Evolutionary conservation across 257 asterid genomes (phyloP).

Genomic region (Nemophila menziesii): DNA sequence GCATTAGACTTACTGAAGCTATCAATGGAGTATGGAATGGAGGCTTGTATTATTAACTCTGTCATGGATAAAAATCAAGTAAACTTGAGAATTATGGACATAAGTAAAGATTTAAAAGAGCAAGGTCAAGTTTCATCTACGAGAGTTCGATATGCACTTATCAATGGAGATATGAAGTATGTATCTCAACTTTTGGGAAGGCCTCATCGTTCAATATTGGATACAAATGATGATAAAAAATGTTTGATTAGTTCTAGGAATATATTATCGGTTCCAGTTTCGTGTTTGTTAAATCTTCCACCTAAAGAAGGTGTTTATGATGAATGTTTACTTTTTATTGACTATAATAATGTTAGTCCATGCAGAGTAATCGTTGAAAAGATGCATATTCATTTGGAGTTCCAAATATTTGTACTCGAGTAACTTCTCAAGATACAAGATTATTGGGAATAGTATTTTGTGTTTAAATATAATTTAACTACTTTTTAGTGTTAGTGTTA

Average conservation of each 20-base stretch:
- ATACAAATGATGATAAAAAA: slow-evolving; percentile 21
- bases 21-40: slow-evolving; percentile 60
- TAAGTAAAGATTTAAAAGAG: slow-evolving; percentile 42
- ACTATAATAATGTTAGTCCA: slow-evolving; percentile 29
- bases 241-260: slow-evolving; percentile 19
- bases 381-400: slow-evolving; percentile 55
- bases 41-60: slow-evolving; percentile 50
- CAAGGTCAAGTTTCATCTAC: slow-evolving; percentile 93
- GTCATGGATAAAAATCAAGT: slow-evolving; percentile 83
- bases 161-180: slow-evolving; percentile 69
- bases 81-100: slow-evolving; percentile 12
- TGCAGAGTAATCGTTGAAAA: slow-evolving; percentile 56
- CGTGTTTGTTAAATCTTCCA: slow-evolving; percentile 79
- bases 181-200: slow-evolving; percentile 85
- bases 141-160: slow-evolving; percentile 76
- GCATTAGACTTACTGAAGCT: slow-evolving; percentile 57
- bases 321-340: slow-evolving; percentile 48
- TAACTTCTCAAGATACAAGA: slow-evolving; percentile 23
- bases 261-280: slow-evolving; percentile 43
- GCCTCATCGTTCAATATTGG: slow-evolving; percentile 51
- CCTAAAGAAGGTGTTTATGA: slow-evolving; percentile 67
- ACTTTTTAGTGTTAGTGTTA: background rate
- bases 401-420: slow-evolving; percentile 22
- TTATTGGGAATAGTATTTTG: slow-evolving; percentile 59
- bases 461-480: background rate